These are phyloP conservation scores for Yarrowia osloensis DNA, from an alignment of 805 yeast genomes.

Conservation along the genomic window DNA sequence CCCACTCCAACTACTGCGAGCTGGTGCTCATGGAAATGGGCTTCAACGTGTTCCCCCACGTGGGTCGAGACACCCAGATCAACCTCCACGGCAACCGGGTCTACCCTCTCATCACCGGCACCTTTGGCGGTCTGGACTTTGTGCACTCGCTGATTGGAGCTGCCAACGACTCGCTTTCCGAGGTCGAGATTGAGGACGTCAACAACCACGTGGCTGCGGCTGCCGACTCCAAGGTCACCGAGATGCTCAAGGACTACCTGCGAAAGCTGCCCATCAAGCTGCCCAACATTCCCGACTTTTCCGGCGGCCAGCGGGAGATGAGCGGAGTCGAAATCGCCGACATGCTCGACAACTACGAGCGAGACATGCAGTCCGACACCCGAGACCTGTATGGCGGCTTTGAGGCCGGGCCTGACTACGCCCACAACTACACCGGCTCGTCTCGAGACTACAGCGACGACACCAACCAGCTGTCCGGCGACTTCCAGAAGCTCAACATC, in stretches of 20 bases:
- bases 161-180: constrained; percentile 36
- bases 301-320: constrained; percentile 25
- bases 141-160: constrained; percentile 37
- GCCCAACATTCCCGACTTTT: constrained; percentile 23
- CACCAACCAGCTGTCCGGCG: constrained; percentile 7
- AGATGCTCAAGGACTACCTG: constrained; percentile 32
- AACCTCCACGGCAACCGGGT: constrained; percentile 35
- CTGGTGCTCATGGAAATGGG: constrained; percentile 36
- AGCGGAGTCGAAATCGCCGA: constrained; percentile 20
- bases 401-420: constrained; percentile 25
- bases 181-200: constrained; percentile 36
- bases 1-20: constrained; percentile 37
- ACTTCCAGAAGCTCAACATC: constrained; percentile 9
- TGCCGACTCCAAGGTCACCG: constrained; percentile 11
- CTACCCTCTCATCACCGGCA: constrained; percentile 38
- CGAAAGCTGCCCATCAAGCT: constrained; percentile 34
- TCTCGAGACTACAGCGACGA: constrained; percentile 20
- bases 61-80: constrained; percentile 35
- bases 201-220: constrained; percentile 33
- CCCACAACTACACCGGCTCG: constrained; percentile 7
- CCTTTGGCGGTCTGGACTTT: constrained; percentile 38
- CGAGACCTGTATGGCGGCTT: constrained; percentile 27
- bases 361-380: constrained; percentile 22
- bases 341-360: constrained; percentile 29
- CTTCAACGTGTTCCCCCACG: constrained; percentile 37